Evolutionary conservation across 257 asterid species (phyloP).

Genomic region (Voacanga thouarsii): DNA sequence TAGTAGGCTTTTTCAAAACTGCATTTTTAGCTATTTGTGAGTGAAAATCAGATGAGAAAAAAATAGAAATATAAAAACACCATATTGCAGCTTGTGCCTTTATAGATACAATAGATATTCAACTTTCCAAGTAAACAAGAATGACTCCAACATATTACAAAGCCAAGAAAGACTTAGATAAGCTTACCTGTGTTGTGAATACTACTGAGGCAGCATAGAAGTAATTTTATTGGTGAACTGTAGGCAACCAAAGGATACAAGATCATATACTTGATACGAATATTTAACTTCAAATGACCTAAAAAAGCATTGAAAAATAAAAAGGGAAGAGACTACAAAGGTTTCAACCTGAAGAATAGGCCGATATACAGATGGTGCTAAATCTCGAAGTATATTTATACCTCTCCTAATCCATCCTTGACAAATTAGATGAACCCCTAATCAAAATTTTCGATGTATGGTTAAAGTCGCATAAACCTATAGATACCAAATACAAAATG

Average conservation of each 20-base stretch:
- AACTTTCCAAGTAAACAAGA: background rate
- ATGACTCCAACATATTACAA: background rate
- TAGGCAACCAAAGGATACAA: constrained; percentile 30
- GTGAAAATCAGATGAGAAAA: background rate
- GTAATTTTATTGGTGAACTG: constrained; percentile 94
- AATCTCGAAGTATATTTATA: constrained; percentile 77
- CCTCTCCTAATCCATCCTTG: constrained; percentile 93
- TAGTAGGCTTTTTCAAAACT: background rate
- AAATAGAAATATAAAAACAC: background rate
- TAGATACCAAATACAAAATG: background rate
- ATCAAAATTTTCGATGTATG: constrained; percentile 14
- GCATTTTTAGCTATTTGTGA: background rate
- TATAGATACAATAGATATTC: background rate
- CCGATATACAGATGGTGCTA: constrained; percentile 93
- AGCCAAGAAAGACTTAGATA: constrained; percentile 8
- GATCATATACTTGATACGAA: constrained; percentile 6
- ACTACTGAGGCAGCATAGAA: constrained; percentile 91
- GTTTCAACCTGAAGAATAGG: constrained; percentile 87
- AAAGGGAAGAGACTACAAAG: background rate
- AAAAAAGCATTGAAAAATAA: background rate
- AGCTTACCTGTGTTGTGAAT: constrained; percentile 88
- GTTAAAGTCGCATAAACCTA: background rate
- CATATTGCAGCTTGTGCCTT: background rate
- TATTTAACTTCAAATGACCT: too few species aligned
- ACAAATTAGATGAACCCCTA: constrained; percentile 71